Conservation (phyloP, 768 basidiomycete genomes). For the Tricholoma flavovirens region DNA sequence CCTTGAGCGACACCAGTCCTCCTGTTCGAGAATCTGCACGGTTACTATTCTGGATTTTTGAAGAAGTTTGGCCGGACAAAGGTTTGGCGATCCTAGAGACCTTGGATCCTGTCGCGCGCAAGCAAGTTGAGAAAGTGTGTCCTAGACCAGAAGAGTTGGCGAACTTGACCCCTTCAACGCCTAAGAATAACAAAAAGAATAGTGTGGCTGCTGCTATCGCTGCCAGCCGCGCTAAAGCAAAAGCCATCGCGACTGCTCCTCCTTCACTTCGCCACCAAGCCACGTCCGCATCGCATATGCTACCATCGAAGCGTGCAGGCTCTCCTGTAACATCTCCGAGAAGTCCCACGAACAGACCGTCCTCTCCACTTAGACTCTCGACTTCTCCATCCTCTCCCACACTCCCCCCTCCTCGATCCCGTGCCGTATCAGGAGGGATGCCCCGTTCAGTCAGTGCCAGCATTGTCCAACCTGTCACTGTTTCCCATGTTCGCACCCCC, state of each 20-base stretch:
- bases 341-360: constrained; percentile 33
- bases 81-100: constrained; percentile 57
- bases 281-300: constrained; percentile 61
- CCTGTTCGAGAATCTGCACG: constrained; percentile 72
- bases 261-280: constrained; percentile 79
- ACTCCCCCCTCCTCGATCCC: constrained; percentile 32
- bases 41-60: constrained; percentile 73
- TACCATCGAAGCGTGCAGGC: constrained; percentile 39
- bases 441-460: constrained; percentile 40
- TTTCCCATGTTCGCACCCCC: constrained; percentile 34
- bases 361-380: constrained; percentile 43
- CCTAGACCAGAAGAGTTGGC: constrained; percentile 49
- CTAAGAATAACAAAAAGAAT: constrained; percentile 64
- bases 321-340: constrained; percentile 39
- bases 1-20: constrained; percentile 74
- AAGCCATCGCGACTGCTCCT: constrained; percentile 75
- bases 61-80: constrained; percentile 67
- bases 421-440: constrained; percentile 23
- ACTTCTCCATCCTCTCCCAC: constrained; percentile 42
- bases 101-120: constrained; percentile 64
- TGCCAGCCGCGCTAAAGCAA: constrained; percentile 84
- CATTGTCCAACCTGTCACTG: constrained; percentile 12
- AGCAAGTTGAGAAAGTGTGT: constrained; percentile 83
- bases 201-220: constrained; percentile 85
- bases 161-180: constrained; percentile 40